These are phyloP conservation scores for Globisporangium rhizosaccharum DNA, from an alignment of 352 stramenopile species.

Conservation along the genomic window DNA sequence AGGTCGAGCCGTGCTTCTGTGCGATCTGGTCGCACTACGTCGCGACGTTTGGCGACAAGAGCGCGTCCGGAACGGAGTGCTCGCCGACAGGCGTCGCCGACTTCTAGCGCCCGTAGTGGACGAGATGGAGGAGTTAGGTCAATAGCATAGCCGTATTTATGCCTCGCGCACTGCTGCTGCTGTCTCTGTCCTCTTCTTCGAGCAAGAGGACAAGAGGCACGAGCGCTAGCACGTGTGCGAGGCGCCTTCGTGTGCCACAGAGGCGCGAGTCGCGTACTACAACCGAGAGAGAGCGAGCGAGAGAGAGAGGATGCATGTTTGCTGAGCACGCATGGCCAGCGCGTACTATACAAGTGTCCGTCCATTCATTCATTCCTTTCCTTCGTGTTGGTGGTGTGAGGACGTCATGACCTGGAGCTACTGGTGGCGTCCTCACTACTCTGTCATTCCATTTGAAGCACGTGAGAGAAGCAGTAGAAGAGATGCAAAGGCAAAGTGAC, in stretches of 20 bases:
- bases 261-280: not conserved
- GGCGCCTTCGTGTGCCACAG: not conserved
- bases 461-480: no score
- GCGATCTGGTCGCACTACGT: constrained; percentile 83
- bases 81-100: constrained; percentile 68
- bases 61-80: constrained; percentile 43
- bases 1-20: constrained; percentile 80
- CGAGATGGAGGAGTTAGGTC: not conserved
- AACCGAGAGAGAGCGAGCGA: not conserved
- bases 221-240: not conserved
- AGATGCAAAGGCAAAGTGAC: no score
- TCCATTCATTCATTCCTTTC: not conserved
- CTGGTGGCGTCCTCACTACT: not conserved
- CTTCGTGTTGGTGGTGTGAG: not conserved
- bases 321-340: not conserved
- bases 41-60: constrained; percentile 66
- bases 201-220: no score
- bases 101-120: constrained; percentile 13
- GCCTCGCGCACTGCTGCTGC: not conserved
- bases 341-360: not conserved
- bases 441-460: no score
- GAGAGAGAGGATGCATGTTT: not conserved
- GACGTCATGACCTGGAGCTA: no score
- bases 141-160: constrained; percentile 2
- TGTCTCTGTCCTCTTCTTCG: no score